phyloP scores from a whole-genome alignment of 768 basidiomycete species.

The Leccinum ochraceum region DNA sequence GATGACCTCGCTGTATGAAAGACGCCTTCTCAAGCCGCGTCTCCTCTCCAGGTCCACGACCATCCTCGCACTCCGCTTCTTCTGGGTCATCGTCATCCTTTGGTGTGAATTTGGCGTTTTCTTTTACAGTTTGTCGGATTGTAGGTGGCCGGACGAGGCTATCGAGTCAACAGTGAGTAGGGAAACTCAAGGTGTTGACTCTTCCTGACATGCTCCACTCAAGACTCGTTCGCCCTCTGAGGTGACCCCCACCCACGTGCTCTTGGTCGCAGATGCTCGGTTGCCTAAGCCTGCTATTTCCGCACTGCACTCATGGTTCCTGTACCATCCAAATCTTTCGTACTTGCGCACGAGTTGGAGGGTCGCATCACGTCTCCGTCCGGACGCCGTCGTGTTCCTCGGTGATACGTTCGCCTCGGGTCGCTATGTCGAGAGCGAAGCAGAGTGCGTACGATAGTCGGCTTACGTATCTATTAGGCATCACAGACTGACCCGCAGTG shows the following conservation, averaged over 20 bases:
- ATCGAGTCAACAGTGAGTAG: constrained; percentile 31
- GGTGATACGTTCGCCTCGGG: constrained; percentile 78
- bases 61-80: constrained; percentile 46
- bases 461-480: background rate
- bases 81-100: constrained; percentile 58
- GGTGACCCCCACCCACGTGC: constrained; percentile 50
- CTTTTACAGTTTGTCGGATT: constrained; percentile 56
- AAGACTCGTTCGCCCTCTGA: constrained; percentile 16
- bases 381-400: constrained; percentile 69
- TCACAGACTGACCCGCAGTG: constrained; percentile 8
- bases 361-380: constrained; percentile 53
- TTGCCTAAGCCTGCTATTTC: constrained; percentile 43
- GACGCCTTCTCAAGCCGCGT: constrained; percentile 28
- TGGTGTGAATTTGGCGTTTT: constrained; percentile 68
- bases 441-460: constrained; percentile 50
- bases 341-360: constrained; percentile 74
- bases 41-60: constrained; percentile 32
- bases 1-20: constrained; percentile 31
- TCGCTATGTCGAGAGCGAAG: constrained; percentile 48
- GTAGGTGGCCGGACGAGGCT: constrained; percentile 57
- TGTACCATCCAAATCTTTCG: constrained; percentile 49
- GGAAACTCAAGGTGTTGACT: background rate
- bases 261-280: constrained; percentile 72
- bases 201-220: constrained; percentile 6
- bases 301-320: constrained; percentile 39